These are phyloP conservation scores for Saccharomyces pastorianus DNA, from an alignment of 1,139 yeast species.

Conservation along the genomic window DNA sequence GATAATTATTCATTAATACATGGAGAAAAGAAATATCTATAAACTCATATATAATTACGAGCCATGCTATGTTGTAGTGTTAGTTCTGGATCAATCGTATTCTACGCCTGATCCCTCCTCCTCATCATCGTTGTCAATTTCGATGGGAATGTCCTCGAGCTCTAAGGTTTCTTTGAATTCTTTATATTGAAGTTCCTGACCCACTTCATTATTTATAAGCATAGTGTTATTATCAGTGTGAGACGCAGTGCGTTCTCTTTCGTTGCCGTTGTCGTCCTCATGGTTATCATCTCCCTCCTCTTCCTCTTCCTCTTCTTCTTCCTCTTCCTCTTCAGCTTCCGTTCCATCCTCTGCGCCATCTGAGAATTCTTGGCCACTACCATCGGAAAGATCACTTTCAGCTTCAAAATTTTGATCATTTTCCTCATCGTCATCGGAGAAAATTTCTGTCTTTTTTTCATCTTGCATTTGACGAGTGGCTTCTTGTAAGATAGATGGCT, in stretches of 20 bases:
- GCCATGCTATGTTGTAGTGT: neutral
- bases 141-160: conserved; percentile 26
- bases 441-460: conserved; percentile 27
- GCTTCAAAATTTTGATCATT: conserved; percentile 32
- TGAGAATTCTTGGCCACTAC: conserved; percentile 33
- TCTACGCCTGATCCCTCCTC: conserved; percentile 40
- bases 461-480: conserved; percentile 35
- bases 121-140: conserved; percentile 23
- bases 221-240: no score
- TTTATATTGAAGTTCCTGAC: conserved; percentile 5
- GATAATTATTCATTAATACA: no score
- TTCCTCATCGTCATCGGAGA: conserved; percentile 35
- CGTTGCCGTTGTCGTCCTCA: no score
- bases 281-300: conserved; percentile 2
- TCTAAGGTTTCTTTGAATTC: conserved; percentile 12
- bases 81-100: conserved; percentile 17
- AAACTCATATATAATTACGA: neutral
- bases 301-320: conserved; percentile 22
- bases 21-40: neutral
- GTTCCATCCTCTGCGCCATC: conserved; percentile 30
- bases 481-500: conserved; percentile 34
- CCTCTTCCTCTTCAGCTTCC: conserved; percentile 17
- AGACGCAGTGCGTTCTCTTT: no score
- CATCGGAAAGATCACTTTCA: conserved; percentile 32
- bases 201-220: neutral